phyloP scores from a whole-genome alignment of 2,329 filamentous ascomycete genomes.

The Phialocephala subalpina region DNA sequence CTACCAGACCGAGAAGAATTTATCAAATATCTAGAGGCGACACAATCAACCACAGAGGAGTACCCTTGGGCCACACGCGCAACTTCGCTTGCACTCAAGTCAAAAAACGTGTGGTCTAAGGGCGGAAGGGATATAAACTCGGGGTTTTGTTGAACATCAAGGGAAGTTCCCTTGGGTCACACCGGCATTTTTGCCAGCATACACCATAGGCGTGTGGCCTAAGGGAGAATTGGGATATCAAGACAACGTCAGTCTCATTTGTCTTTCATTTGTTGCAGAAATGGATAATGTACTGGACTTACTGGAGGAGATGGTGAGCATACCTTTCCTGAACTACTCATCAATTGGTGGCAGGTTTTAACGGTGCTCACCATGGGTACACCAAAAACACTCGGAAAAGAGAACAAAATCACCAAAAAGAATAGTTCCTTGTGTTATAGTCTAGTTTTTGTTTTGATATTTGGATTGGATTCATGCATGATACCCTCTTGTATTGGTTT shows the following conservation, averaged over 20 bases:
- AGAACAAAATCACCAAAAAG: not conserved
- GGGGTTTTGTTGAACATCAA: not conserved
- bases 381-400: not conserved
- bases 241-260: too few species aligned
- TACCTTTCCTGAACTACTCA: constrained; percentile 3
- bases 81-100: too few species aligned
- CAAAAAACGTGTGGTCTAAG: not conserved
- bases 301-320: constrained; percentile 3
- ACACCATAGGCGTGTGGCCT: not conserved
- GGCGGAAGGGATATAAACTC: not conserved
- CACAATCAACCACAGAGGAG: too few species aligned
- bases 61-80: too few species aligned
- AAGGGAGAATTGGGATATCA: not conserved
- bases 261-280: not conserved
- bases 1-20: too few species aligned
- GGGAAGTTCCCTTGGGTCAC: constrained; percentile 2
- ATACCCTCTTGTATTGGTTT: not conserved
- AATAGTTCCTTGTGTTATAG: not conserved
- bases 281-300: not conserved
- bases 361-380: constrained; percentile 4
- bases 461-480: not conserved
- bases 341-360: constrained; percentile 1
- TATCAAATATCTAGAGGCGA: too few species aligned
- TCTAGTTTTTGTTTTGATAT: not conserved
- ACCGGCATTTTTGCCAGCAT: not conserved